Conservation (phyloP, 2,329 filamentous ascomycete species). For the Pseudogymnoascus sp. region DNA sequence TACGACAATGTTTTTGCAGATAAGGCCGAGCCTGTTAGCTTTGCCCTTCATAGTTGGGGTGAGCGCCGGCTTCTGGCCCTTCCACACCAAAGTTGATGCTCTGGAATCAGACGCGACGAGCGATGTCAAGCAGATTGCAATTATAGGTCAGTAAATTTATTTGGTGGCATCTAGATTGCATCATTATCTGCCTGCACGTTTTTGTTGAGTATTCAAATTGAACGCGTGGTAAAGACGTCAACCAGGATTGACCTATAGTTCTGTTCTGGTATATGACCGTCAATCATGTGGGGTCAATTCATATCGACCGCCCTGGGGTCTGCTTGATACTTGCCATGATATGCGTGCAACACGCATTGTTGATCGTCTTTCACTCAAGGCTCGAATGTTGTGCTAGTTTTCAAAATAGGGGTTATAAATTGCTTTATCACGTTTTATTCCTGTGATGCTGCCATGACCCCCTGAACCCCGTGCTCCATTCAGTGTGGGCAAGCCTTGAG, state of each 20-base stretch:
- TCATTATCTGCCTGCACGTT: not conserved
- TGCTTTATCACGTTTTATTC: not conserved
- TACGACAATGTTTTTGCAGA: not conserved
- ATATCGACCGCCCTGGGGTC: not conserved
- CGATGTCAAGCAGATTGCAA: conserved; percentile 26
- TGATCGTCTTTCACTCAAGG: not conserved
- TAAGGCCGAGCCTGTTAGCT: conserved; percentile 16
- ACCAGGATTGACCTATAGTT: not conserved
- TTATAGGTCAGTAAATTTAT: conserved; percentile 26
- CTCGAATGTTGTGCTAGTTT: not conserved
- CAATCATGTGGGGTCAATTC: not conserved
- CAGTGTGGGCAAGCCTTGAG: not conserved
- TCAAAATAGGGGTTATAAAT: not conserved
- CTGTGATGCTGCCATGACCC: not conserved
- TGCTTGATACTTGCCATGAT: not conserved
- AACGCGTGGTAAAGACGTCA: not conserved
- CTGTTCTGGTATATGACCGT: not conserved
- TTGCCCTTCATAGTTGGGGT: conserved; percentile 18
- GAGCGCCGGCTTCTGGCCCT: conserved; percentile 25
- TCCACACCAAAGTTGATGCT: conserved; percentile 18
- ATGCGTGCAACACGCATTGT: not conserved
- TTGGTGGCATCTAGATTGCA: not conserved
- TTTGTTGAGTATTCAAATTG: not conserved
- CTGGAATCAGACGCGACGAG: conserved; percentile 17
- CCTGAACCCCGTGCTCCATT: not conserved